Percentiles rank a stretch among this genome's conserved stretches.
phyloP scores from a whole-genome alignment of 1,284 basidiomycete species.

The Leccinum laetum region DNA sequence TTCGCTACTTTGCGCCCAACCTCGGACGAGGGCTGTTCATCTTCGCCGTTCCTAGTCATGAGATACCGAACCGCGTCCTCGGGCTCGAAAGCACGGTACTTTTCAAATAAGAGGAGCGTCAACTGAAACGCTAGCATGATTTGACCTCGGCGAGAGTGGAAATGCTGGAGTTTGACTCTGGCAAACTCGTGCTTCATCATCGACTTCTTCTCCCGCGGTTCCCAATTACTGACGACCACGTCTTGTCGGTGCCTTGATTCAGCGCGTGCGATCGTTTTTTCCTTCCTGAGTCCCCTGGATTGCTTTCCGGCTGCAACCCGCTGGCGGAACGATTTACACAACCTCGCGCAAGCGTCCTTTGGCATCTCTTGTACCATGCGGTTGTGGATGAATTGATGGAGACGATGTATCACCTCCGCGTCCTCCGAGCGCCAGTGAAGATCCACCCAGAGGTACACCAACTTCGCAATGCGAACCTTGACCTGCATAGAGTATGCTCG shows the following conservation, averaged over 20 bases:
- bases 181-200: slow-evolving; percentile 30
- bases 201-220: slow-evolving; percentile 27
- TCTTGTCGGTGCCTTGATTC: slow-evolving; percentile 23
- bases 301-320: slow-evolving; percentile 23
- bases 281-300: slow-evolving; percentile 21
- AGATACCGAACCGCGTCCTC: slow-evolving; percentile 42
- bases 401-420: slow-evolving; percentile 33
- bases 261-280: slow-evolving; percentile 30
- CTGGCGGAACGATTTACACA: slow-evolving; percentile 26
- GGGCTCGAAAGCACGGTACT: slow-evolving; percentile 40
- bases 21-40: slow-evolving; percentile 22
- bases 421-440: slow-evolving; percentile 70
- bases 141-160: slow-evolving; percentile 36
- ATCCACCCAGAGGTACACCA: slow-evolving; percentile 76
- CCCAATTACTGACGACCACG: slow-evolving; percentile 25
- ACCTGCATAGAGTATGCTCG: slow-evolving; percentile 50
- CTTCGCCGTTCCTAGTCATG: slow-evolving; percentile 28
- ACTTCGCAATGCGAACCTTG: slow-evolving; percentile 63
- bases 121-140: slow-evolving; percentile 44
- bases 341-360: slow-evolving; percentile 20
- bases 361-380: slow-evolving; percentile 34
- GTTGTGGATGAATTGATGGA: slow-evolving; percentile 37
- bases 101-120: slow-evolving; percentile 37
- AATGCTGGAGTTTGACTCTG: slow-evolving; percentile 28
- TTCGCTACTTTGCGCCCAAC: slow-evolving; percentile 25